Evolutionary conservation across 106 monocot species (phyloP).

Genomic region (Acorus gramineus): DNA sequence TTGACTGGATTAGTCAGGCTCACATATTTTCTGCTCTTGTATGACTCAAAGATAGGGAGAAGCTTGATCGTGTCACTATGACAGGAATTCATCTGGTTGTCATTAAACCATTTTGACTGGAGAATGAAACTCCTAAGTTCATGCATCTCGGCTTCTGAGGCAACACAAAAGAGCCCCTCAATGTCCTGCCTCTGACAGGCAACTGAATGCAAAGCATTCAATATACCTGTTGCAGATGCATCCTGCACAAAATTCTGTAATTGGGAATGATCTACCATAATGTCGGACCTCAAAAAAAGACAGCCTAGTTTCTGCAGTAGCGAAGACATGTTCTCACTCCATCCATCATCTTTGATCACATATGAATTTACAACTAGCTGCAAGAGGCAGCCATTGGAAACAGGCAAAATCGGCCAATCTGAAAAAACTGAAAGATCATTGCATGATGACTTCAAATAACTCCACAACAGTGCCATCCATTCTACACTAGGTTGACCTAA

Average conservation of each 20-base stretch:
- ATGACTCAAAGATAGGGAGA: conserved; percentile 88
- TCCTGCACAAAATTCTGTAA: conserved; percentile 71
- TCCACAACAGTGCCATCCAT: conserved; percentile 87
- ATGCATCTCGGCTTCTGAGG: conserved; percentile 67
- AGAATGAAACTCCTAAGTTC: conserved; percentile 84
- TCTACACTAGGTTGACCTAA: conserved; percentile 73
- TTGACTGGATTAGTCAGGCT: conserved; percentile 56
- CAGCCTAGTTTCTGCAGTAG: conserved; percentile 79
- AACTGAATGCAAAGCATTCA: conserved; percentile 64
- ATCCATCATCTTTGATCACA: conserved; percentile 79
- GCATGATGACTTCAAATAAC: conserved; percentile 65
- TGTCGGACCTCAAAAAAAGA: conserved; percentile 53
- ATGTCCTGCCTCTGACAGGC: conserved; percentile 30
- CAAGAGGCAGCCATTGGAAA: conserved; percentile 52
- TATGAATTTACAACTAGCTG: conserved; percentile 57
- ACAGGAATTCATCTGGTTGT: conserved; percentile 31
- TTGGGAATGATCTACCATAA: conserved; percentile 75
- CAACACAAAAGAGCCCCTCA: conserved; percentile 39
- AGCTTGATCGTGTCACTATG: conserved; percentile 62
- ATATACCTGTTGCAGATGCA: conserved; percentile 66
- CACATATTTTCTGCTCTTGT: conserved; percentile 41
- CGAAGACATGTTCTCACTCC: conserved; percentile 87
- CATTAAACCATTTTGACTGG: conserved; percentile 93
- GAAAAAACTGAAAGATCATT: conserved; percentile 63
- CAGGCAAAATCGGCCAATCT: conserved; percentile 85